Evolutionary conservation across 441 rosid genomes (phyloP).

Genomic region (Erodium texanum): DNA sequence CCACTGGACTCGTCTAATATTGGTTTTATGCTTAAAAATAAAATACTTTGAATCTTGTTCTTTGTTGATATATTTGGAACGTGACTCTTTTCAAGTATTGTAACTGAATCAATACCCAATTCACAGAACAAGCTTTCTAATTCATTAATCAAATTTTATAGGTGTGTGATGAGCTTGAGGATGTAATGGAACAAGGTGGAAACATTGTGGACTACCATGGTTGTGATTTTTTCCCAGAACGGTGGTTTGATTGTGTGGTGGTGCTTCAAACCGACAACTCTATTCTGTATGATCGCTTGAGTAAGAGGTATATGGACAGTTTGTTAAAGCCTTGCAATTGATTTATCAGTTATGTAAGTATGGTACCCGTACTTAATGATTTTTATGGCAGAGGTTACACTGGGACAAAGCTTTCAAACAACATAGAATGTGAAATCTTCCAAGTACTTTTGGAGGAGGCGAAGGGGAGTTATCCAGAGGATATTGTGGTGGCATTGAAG

Average conservation of each 20-base stretch:
- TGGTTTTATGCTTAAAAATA: neutral
- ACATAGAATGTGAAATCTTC: conserved; percentile 76
- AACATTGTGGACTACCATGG: conserved; percentile 87
- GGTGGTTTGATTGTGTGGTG: conserved; percentile 79
- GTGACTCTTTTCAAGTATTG: neutral
- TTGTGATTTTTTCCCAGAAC: conserved; percentile 78
- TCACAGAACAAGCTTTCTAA: neutral
- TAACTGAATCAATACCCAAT: no score
- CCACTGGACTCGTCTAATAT: neutral
- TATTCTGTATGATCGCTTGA: conserved; percentile 65
- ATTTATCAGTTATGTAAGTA: conserved; percentile 3
- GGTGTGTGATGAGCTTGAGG: conserved; percentile 93
- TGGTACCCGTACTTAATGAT: neutral
- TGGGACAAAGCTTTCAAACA: conserved; percentile 66
- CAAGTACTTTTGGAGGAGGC: conserved; percentile 86
- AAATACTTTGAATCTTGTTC: neutral
- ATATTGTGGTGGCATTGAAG: conserved; percentile 45
- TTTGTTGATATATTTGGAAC: neutral
- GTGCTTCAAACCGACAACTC: conserved; percentile 84
- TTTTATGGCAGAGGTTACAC: conserved; percentile 55
- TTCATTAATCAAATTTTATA: conserved; percentile 14
- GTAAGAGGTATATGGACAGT: conserved; percentile 43
- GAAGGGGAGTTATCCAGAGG: conserved; percentile 56
- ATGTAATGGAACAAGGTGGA: conserved; percentile 76
- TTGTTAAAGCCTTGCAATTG: neutral